These are phyloP conservation scores for Tuber indicum DNA, from an alignment of 495 filamentous ascomycete genomes.

Conservation along the genomic window DNA sequence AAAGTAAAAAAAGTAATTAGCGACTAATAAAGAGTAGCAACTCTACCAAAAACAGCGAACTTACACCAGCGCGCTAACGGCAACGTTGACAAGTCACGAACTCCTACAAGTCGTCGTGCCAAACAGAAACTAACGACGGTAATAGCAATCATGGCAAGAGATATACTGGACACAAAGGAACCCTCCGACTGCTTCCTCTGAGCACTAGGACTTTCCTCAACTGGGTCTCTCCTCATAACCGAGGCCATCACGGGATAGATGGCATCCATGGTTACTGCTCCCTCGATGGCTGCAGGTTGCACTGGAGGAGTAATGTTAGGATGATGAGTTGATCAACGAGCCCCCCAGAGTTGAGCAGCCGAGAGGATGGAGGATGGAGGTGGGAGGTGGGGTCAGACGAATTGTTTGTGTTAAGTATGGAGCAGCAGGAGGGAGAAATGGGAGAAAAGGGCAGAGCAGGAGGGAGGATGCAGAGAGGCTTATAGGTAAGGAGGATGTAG, in stretches of 20 bases:
- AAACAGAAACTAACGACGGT: slow-evolving; percentile 41
- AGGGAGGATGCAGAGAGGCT: slow-evolving; percentile 2
- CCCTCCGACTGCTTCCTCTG: slow-evolving; percentile 12
- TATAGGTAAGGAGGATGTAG: background rate
- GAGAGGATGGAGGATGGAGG: background rate
- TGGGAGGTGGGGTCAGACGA: background rate
- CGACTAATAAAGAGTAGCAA: background rate
- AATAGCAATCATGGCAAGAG: slow-evolving; percentile 41
- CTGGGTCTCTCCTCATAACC: background rate
- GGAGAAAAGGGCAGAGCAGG: background rate
- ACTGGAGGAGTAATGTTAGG: background rate
- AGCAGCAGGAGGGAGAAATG: background rate
- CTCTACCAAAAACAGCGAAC: slow-evolving; percentile 9
- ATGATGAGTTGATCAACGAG: background rate
- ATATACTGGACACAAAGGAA: slow-evolving; percentile 36
- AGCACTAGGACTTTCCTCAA: background rate
- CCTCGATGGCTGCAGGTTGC: background rate
- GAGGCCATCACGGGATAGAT: background rate
- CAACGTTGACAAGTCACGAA: slow-evolving; percentile 23
- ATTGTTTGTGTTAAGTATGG: slow-evolving; percentile 1
- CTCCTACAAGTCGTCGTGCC: slow-evolving; percentile 26
- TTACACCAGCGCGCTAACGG: slow-evolving; percentile 41
- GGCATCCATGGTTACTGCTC: background rate
- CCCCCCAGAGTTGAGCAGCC: background rate
- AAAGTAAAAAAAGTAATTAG: background rate